Conservation (phyloP, 352 stramenopile species). For the Pythium brachiatum region DNA sequence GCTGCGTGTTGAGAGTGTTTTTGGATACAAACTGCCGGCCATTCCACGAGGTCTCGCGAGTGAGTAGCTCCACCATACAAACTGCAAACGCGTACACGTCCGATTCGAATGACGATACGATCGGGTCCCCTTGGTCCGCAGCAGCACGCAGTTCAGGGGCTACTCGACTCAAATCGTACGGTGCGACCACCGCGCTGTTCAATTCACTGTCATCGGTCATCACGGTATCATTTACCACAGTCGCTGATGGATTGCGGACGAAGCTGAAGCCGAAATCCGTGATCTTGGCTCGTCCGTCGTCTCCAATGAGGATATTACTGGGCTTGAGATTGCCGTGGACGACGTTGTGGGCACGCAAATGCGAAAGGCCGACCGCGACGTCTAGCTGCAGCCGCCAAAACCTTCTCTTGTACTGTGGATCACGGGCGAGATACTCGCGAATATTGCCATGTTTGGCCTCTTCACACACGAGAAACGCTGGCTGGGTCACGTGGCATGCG, state of each 20-base stretch:
- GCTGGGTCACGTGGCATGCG: slow-evolving; percentile 28
- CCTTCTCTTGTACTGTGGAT: background rate
- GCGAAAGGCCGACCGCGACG: slow-evolving; percentile 41
- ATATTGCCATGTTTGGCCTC: slow-evolving; percentile 26
- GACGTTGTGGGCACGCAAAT: slow-evolving; percentile 51
- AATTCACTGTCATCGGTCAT: slow-evolving; percentile 8
- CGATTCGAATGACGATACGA: slow-evolving; percentile 25
- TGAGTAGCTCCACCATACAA: slow-evolving; percentile 36
- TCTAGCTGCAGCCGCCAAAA: slow-evolving; percentile 35
- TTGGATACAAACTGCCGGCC: slow-evolving; percentile 7
- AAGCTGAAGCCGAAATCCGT: slow-evolving; percentile 38
- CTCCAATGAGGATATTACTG: slow-evolving; percentile 77
- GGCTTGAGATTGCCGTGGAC: slow-evolving; percentile 86
- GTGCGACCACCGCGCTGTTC: background rate
- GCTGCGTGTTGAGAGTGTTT: slow-evolving; percentile 3
- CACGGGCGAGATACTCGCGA: slow-evolving; percentile 22
- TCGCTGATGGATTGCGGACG: slow-evolving; percentile 1
- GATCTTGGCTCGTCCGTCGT: slow-evolving; percentile 33
- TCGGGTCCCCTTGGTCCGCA: slow-evolving; percentile 1
- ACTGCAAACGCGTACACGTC: slow-evolving; percentile 56
- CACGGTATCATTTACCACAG: slow-evolving; percentile 5
- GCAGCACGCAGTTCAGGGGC: slow-evolving; percentile 18
- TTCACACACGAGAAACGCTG: slow-evolving; percentile 33
- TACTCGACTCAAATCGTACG: slow-evolving; percentile 5
- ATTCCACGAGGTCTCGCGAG: background rate